Evolutionary conservation across 352 stramenopile species (phyloP).

Genomic region (Phytophthora sojae): DNA sequence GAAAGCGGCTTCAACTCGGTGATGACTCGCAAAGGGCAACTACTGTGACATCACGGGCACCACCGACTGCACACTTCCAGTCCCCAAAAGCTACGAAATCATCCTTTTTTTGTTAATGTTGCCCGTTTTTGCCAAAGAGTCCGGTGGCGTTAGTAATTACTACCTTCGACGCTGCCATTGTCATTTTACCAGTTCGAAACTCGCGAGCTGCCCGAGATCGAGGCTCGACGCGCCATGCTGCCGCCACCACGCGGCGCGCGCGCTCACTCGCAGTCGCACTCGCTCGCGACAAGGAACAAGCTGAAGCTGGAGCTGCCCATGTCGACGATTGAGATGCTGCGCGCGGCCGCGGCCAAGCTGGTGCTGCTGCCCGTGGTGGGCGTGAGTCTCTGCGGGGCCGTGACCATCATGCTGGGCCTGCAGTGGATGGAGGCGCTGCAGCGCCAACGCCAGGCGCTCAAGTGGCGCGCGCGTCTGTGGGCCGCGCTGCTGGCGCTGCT

Average conservation of each 20-base stretch:
- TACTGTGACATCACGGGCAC: too few species aligned
- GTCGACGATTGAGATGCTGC: constrained; percentile 28
- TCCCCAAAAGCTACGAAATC: not conserved
- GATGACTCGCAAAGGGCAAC: too few species aligned
- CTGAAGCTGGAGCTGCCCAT: constrained; percentile 3
- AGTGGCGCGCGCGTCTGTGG: constrained; percentile 28
- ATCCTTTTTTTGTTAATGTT: not conserved
- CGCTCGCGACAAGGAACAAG: constrained; percentile 25
- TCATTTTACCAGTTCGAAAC: not conserved
- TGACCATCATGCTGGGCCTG: constrained; percentile 61
- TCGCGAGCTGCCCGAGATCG: constrained; percentile 4
- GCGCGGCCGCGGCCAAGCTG: constrained; percentile 52
- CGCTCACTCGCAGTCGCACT: constrained; percentile 22
- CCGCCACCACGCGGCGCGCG: not conserved
- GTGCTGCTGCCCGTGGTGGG: constrained; percentile 74
- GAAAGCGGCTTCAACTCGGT: too few species aligned
- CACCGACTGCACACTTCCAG: too few species aligned
- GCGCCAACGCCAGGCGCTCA: constrained; percentile 20
- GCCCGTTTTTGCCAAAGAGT: too few species aligned
- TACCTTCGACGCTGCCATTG: not conserved
- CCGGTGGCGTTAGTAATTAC: too few species aligned
- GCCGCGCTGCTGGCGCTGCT: constrained; percentile 24
- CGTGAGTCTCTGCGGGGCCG: constrained; percentile 62
- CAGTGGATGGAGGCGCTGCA: constrained; percentile 70
- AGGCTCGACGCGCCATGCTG: constrained; percentile 11